phyloP scores from a whole-genome alignment of 192 early-diverging fungal genomes.

The Chytriomyces sp. region DNA sequence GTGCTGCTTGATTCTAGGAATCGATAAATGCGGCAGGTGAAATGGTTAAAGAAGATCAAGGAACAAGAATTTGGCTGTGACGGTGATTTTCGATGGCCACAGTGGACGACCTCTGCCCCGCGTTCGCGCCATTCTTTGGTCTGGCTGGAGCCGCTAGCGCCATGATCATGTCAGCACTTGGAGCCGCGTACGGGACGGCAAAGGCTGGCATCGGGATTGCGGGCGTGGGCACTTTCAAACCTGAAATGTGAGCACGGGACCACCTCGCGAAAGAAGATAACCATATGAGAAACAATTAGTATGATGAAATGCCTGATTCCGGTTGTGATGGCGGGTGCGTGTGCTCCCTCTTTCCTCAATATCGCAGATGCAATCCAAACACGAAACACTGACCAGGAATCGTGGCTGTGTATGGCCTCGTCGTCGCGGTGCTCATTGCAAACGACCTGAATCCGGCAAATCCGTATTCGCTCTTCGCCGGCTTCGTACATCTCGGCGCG shows the following conservation, averaged over 20 bases:
- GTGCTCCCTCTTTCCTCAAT: background rate
- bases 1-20: too few species aligned
- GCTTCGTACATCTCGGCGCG: constrained; percentile 90
- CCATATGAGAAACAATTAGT: too few species aligned
- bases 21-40: too few species aligned
- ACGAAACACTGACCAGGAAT: constrained; percentile 64
- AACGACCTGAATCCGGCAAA: constrained; percentile 46
- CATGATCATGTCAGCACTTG: constrained; percentile 79
- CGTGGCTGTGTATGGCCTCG: constrained; percentile 96
- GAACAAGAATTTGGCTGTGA: background rate
- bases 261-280: constrained; percentile 78
- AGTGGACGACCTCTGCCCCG: constrained; percentile 70
- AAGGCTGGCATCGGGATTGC: constrained; percentile 97
- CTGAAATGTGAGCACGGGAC: constrained; percentile 72
- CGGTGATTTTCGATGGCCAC: background rate
- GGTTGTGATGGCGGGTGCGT: constrained; percentile 81
- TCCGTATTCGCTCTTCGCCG: constrained; percentile 61
- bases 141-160: constrained; percentile 88
- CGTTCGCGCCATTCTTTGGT: constrained; percentile 95
- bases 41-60: too few species aligned
- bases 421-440: constrained; percentile 87
- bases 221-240: constrained; percentile 90
- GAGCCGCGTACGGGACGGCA: constrained; percentile 97
- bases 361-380: background rate
- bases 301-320: constrained; percentile 76